Evolutionary conservation across 2,329 filamentous ascomycete genomes (phyloP).

Genomic region (Phaeosphaeriaceae sp.): DNA sequence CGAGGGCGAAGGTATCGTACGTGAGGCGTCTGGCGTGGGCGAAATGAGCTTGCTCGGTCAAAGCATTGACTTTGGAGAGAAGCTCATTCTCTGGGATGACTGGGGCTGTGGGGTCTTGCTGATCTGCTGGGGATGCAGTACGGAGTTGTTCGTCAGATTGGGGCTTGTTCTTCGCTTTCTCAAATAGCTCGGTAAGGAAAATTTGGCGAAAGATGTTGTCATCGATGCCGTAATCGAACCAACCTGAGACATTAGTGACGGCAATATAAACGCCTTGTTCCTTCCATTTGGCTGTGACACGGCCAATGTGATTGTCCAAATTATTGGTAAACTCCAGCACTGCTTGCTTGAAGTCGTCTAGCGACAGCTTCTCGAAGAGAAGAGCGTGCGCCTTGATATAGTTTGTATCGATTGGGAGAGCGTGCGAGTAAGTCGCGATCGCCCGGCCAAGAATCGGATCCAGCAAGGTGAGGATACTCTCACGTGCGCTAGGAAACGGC

Average conservation of each 20-base stretch:
- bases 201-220: constrained; percentile 47
- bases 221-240: constrained; percentile 62
- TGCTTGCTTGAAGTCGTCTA: constrained; percentile 56
- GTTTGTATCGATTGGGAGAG: constrained; percentile 60
- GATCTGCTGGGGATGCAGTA: constrained; percentile 21
- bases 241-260: constrained; percentile 61
- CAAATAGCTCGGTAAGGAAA: constrained; percentile 16
- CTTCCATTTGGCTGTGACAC: constrained; percentile 61
- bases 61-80: constrained; percentile 17
- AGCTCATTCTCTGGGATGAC: constrained; percentile 26
- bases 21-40: constrained; percentile 51
- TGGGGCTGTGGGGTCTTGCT: constrained; percentile 15
- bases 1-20: constrained; percentile 54
- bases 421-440: constrained; percentile 37
- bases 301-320: constrained; percentile 65
- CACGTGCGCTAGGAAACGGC: constrained; percentile 71
- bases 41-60: constrained; percentile 32
- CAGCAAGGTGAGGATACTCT: constrained; percentile 74
- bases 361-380: constrained; percentile 63
- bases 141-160: constrained; percentile 24
- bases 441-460: constrained; percentile 55
- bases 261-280: constrained; percentile 65
- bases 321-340: constrained; percentile 59
- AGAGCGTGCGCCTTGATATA: constrained; percentile 71
- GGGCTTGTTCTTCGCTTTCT: constrained; percentile 12